These are phyloP conservation scores for Mortierella antarctica DNA, from an alignment of 192 early-diverging fungal genomes.

Conservation along the genomic window DNA sequence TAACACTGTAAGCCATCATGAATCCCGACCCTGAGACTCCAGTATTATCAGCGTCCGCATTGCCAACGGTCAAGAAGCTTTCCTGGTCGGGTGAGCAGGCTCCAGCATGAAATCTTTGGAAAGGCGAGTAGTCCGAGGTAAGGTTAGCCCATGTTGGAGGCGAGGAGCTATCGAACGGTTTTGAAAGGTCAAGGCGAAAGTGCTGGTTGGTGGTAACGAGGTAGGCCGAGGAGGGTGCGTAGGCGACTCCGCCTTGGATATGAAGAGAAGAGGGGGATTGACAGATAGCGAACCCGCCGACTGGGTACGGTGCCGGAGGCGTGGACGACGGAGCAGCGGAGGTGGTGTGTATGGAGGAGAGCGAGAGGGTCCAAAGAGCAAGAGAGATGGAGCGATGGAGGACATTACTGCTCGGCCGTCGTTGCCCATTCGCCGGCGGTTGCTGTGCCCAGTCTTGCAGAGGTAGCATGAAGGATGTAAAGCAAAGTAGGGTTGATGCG, in stretches of 20 bases:
- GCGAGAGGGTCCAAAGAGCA: neutral
- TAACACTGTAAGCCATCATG: slow-evolving; percentile 39
- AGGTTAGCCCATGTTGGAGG: slow-evolving; percentile 31
- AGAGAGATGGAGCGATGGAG: neutral
- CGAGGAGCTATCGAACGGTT: slow-evolving; percentile 18
- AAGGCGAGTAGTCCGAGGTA: slow-evolving; percentile 38
- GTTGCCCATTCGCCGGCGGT: neutral
- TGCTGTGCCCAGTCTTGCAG: no score
- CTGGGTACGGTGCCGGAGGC: slow-evolving; percentile 11
- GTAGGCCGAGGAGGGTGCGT: slow-evolving; percentile 6
- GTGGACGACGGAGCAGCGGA: neutral
- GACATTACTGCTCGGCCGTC: neutral
- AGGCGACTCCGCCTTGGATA: slow-evolving; percentile 46
- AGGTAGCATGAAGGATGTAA: no score
- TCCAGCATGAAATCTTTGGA: slow-evolving; percentile 42
- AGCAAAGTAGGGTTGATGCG: neutral
- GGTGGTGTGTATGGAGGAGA: slow-evolving; percentile 1
- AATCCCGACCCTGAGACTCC: slow-evolving; percentile 11
- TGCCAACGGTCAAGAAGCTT: slow-evolving; percentile 33
- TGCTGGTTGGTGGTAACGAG: slow-evolving; percentile 45
- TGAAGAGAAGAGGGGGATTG: slow-evolving; percentile 28
- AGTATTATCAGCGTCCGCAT: slow-evolving; percentile 19
- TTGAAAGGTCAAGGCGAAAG: slow-evolving; percentile 42
- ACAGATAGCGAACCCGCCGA: slow-evolving; percentile 48
- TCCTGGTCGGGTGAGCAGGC: slow-evolving; percentile 23